Evolutionary conservation across 192 early-diverging fungal species (phyloP).

Genomic region (Gaertneriomyces semiglobifer): DNA sequence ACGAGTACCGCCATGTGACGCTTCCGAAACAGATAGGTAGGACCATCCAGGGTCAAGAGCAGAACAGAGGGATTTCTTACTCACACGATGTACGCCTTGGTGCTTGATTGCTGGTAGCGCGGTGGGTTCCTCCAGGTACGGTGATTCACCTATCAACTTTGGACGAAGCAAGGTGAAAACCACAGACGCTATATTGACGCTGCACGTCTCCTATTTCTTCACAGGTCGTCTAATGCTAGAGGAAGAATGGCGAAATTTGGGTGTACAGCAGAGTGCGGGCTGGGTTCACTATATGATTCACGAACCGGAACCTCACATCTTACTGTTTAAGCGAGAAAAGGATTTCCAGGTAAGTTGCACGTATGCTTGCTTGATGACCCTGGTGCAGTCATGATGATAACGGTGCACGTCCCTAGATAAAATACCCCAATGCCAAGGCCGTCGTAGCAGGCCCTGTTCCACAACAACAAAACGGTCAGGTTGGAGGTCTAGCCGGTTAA

Average conservation of each 20-base stretch:
- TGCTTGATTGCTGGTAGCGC: neutral
- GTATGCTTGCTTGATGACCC: too few relatives aligned
- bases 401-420: neutral
- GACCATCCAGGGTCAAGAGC: neutral
- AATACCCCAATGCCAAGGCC: constrained; percentile 19
- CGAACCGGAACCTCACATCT: constrained; percentile 22
- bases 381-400: neutral
- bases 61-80: neutral
- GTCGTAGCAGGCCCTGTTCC: too few relatives aligned
- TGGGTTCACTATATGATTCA: constrained; percentile 40
- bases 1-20: constrained; percentile 39
- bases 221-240: constrained; percentile 27
- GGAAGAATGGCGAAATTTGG: constrained; percentile 33
- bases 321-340: constrained; percentile 36
- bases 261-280: constrained; percentile 23
- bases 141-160: neutral
- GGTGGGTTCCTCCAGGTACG: constrained; percentile 16
- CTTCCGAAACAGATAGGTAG: constrained; percentile 34
- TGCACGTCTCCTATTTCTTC: neutral
- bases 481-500: too few relatives aligned
- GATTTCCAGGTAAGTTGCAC: constrained; percentile 23
- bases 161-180: neutral
- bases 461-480: too few relatives aligned
- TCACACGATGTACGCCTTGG: neutral
- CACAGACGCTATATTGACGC: neutral